These are phyloP conservation scores for Scytalidium sp. DNA, from an alignment of 2,329 filamentous ascomycete species.

Conservation along the genomic window DNA sequence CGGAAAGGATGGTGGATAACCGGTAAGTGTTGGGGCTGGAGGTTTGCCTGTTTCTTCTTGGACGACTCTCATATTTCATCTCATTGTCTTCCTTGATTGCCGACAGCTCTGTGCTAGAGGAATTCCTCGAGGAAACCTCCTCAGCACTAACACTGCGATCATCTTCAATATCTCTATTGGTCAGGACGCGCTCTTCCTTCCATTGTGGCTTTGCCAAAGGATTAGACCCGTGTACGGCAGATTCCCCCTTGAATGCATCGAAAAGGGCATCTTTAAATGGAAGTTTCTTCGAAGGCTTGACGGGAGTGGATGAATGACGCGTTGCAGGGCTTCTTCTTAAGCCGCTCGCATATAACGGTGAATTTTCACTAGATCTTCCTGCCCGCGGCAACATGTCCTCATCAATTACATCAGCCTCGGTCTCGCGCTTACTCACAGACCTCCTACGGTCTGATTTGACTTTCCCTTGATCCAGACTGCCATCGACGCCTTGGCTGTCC, in stretches of 20 bases:
- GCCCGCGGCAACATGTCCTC: constrained; percentile 26
- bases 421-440: constrained; percentile 14
- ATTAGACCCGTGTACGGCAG: constrained; percentile 29
- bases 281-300: constrained; percentile 44
- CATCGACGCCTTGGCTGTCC: constrained; percentile 4
- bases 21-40: constrained; percentile 8
- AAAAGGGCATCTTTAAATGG: constrained; percentile 57
- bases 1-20: constrained; percentile 27
- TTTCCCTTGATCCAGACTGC: constrained; percentile 7
- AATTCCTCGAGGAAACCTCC: not conserved
- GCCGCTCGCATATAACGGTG: constrained; percentile 18
- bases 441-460: constrained; percentile 11
- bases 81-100: not conserved
- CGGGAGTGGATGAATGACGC: constrained; percentile 44
- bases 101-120: not conserved
- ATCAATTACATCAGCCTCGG: constrained; percentile 14
- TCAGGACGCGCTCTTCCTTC: constrained; percentile 11
- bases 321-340: constrained; percentile 57
- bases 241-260: constrained; percentile 62
- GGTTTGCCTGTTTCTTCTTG: not conserved
- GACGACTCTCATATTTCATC: not conserved
- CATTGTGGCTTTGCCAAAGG: constrained; percentile 15
- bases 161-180: not conserved
- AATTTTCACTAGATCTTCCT: constrained; percentile 15
- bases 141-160: not conserved